Evolutionary conservation across 106 monocot genomes (phyloP), one percentile per base, ranked within the genome.

Genomic region (Dendrobium catenatum): DNA sequence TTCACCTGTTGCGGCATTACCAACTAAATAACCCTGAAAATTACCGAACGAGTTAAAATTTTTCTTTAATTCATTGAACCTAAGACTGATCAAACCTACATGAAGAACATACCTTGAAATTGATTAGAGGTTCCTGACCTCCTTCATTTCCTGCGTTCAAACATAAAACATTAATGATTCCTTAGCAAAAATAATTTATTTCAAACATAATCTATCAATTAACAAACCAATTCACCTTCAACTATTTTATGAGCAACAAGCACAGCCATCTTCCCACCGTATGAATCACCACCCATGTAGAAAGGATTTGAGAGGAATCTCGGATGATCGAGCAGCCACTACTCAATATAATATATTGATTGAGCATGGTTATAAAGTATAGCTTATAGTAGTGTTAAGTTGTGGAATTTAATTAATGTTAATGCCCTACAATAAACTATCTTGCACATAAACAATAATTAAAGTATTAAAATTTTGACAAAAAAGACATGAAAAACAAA

Each of bases 241-340:
- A 19, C 82, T 68, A 82, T 77, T 19, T 22, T 26, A 77, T 82
- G 68, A 15, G 77, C 64, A 68, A 78, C 15, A 13, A 85, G 5
- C 29, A 84, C 81, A 18, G 79, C 77, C 24, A 78, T 1, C 58
- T 82, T 87, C 3, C 94, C 94, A 82, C 82, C 79, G 81, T 91
- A 91, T 5, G 94, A 94, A 84, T 94, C 94, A 27, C 94, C 94
- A 73, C 68, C 85, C 59, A 94, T 79, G 73, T 94, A 94, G 9
- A 94, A 83, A 46, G 89, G 86, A 83, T 91, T 94, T 2, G 85
- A 78, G 2, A 85, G 67, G 80, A 91, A 94, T 18, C 85, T 42
- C 6, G 88, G 91, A 61, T 94, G 88, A 11, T 87, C 81, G 17
- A 77, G 20, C 17, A 87, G 75, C 94, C 94, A 94, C 91, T 94